Base-by-base conservation (phyloP, 2,329 filamentous ascomycete species). In the Cytospora piceicola region DNA sequence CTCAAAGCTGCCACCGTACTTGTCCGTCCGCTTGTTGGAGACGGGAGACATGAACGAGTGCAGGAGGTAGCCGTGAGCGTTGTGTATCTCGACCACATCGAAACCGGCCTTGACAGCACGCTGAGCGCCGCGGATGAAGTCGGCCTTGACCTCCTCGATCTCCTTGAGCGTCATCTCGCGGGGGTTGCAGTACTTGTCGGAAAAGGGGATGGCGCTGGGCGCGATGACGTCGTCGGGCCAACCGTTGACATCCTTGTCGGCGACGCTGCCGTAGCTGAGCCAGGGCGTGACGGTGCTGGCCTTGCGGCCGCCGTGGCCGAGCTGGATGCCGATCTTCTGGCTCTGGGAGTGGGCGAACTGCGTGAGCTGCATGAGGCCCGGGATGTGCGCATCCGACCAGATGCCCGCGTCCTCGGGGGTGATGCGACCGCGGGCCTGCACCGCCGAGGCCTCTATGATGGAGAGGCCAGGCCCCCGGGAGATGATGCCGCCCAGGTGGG, bases 61-160 rank as follows among this genome's bases (percentile, higher is more conserved):
- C 0, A 94, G 78, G 0, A 95, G 83, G 73, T 94, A 95, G 0
- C 92, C 91, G 72, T 95, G 92, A 0, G 91, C 92, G 70, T 84
- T 85, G 78, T 95, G 92, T 59, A 96, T 86, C 75, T 88, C 89
- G 20, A 91, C 82, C 4, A 86, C 85, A 71, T 91, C 89, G 69
- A 89, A 88, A 0, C 90, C 91, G 0, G 85, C 86, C 32, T 81
- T 79, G 2, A 92, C 75, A 0, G 90, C 83, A 17, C 86, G 78
- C 69, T 81, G 78, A 0, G 82, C 78, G 0, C 81, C 82, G 0
- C 80, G 82, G 1, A 81, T 83, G 77, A 84, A 92, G 3, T 85
- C 85, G 6, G 74, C 73, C 75, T 91, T 90, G 68, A 89, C 78
- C 6, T 83, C 75, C 65, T 86, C 81, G 65, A 94, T 93, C 53